Evolutionary conservation across 2,329 filamentous ascomycete species (phyloP).

Genomic region (Sphaerulina populicola): DNA sequence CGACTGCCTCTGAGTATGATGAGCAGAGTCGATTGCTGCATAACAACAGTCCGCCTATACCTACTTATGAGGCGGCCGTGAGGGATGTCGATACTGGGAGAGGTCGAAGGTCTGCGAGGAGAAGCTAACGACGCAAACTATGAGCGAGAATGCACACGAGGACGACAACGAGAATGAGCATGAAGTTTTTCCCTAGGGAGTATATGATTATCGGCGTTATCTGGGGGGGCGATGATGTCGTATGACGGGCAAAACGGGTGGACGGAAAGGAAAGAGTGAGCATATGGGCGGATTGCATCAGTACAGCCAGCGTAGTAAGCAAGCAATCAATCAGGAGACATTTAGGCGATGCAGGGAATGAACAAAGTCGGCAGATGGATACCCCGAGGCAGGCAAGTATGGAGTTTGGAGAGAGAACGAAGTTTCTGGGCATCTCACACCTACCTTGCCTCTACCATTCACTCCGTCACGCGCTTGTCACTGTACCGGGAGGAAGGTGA

Average conservation of each 20-base stretch:
- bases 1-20: slow-evolving; percentile 11
- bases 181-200: neutral
- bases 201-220: slow-evolving; percentile 3
- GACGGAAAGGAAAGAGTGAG: neutral
- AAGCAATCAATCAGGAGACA: neutral
- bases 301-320: slow-evolving; percentile 9
- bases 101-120: slow-evolving; percentile 25
- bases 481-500: too few species aligned
- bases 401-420: too few species aligned
- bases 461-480: too few species aligned
- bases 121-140: neutral
- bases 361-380: neutral
- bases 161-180: slow-evolving; percentile 8
- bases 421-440: too few species aligned
- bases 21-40: slow-evolving; percentile 10
- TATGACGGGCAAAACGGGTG: neutral
- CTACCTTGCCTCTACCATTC: too few species aligned
- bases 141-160: slow-evolving; percentile 7
- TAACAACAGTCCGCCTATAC: slow-evolving; percentile 56
- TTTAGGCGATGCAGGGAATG: neutral
- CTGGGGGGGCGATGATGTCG: neutral
- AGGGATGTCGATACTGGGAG: slow-evolving; percentile 24
- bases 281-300: slow-evolving; percentile 8
- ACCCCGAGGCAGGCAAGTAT: neutral
- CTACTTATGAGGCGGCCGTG: slow-evolving; percentile 72